Conservation (phyloP, 306 rosid genomes). For the Prosopis cineraria region DNA sequence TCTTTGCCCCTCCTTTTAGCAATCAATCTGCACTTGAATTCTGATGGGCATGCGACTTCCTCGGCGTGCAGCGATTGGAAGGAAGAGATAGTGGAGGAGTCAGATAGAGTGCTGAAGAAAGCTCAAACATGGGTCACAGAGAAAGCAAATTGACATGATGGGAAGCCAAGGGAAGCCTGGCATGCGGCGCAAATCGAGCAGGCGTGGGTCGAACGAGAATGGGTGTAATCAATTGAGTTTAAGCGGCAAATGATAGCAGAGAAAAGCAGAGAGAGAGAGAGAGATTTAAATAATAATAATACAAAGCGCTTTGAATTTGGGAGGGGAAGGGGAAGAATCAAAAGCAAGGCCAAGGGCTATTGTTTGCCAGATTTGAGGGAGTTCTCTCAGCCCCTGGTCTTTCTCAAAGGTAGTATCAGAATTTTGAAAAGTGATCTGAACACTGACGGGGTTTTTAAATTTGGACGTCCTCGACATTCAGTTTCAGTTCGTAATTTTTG, state of each 20-base stretch:
- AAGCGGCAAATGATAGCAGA: conserved; percentile 35
- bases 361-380: conserved; percentile 27
- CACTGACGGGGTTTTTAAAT: conserved; percentile 27
- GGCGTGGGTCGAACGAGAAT: conserved; percentile 9
- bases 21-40: conserved; percentile 18
- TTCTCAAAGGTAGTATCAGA: conserved; percentile 22
- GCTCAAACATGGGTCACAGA: conserved; percentile 5
- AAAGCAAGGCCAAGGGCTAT: conserved; percentile 5
- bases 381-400: conserved; percentile 28
- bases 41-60: conserved; percentile 13
- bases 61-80: conserved; percentile 6
- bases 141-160: conserved; percentile 22
- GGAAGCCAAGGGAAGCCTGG: conserved; percentile 10
- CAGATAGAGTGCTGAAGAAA: background rate
- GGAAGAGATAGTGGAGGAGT: conserved; percentile 27
- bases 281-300: background rate
- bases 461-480: conserved; percentile 38
- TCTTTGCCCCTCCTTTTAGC: background rate
- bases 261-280: conserved; percentile 22
- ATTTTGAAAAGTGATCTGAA: conserved; percentile 37
- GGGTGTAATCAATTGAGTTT: conserved; percentile 34
- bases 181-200: conserved; percentile 22
- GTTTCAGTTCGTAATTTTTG: background rate
- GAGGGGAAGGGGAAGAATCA: conserved; percentile 19
- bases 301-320: background rate